A percentile compares a stretch with the other conserved stretches of the same genome.
Conservation (phyloP, 1,284 basidiomycete genomes). For the Leccinum pachyderme region DNA sequence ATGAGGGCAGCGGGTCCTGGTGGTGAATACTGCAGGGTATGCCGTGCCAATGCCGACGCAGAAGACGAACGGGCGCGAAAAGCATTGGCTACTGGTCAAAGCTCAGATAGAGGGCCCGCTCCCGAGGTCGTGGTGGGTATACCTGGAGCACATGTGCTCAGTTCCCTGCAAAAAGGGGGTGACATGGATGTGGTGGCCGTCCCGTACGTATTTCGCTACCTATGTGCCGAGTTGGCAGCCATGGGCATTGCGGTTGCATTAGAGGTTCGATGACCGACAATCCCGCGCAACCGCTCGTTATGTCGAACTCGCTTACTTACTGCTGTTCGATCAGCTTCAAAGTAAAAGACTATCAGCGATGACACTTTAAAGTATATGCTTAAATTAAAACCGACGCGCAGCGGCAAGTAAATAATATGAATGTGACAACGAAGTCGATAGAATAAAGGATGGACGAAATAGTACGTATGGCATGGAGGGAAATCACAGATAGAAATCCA, state of each 20-base stretch:
- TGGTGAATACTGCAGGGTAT: slow-evolving; percentile 92
- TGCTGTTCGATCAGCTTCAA: not conserved
- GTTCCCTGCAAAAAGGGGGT: slow-evolving; percentile 59
- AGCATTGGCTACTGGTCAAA: slow-evolving; percentile 50
- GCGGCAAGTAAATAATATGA: slow-evolving; percentile 14
- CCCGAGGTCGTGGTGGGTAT: slow-evolving; percentile 62
- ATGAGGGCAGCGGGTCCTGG: slow-evolving; percentile 62
- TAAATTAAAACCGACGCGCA: slow-evolving; percentile 15
- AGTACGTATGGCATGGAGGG: slow-evolving; percentile 10
- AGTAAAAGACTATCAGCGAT: slow-evolving; percentile 5
- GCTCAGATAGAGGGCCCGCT: slow-evolving; percentile 35
- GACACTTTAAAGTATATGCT: slow-evolving; percentile 12
- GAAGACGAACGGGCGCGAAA: slow-evolving; percentile 56
- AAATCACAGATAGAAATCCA: slow-evolving; percentile 8
- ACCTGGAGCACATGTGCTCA: slow-evolving; percentile 63
- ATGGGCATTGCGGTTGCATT: slow-evolving; percentile 86
- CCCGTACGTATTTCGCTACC: slow-evolving; percentile 92
- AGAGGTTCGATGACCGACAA: slow-evolving; percentile 47
- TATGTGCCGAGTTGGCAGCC: slow-evolving; percentile 81
- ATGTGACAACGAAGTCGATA: slow-evolving; percentile 9
- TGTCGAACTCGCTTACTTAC: not conserved
- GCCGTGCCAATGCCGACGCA: slow-evolving; percentile 67
- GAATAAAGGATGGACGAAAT: slow-evolving; percentile 18
- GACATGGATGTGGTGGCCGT: slow-evolving; percentile 93
- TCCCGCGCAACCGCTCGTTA: slow-evolving; percentile 7